Evolutionary conservation across 345 rosid genomes (phyloP), one percentile per base, ranked within the genome.

Genomic region (Camelina hispida): DNA sequence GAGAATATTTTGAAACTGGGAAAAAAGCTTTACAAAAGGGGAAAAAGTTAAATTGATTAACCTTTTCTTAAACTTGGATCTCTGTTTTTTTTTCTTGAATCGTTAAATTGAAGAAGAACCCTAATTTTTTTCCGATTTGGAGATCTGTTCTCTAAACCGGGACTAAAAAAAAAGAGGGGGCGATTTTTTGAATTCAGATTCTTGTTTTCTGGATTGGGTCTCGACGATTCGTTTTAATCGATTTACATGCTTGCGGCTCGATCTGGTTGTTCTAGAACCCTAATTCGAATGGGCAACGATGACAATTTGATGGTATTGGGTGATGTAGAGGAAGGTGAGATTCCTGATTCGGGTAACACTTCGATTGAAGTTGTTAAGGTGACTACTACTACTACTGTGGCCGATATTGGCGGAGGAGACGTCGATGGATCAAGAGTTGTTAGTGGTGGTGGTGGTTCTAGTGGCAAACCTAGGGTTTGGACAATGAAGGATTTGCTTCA

Each of bases 261-360:
- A 83, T 81, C 82, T 69, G 66, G 72, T 60, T 61, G 46, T 54
- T 58, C 52, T 46, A 35, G 52, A 83, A 78, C 75, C 82, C 82
- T 76, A 63, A 77, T 10, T 59, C 35, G 59, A 61, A 83, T 86
- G 90, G 83, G 76, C 44, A 77, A 76, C 52, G 88, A 83, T 77
- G 88, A 71, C 17, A 68, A 37, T 9, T 32, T 32, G 74, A 68
- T 75, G 32, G 89, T 61, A 59, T 58, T 73, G 59, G 86, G 28
- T 38, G 96, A 91, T 72, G 95, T 82, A 3, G 98, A 94, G 71
- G 98, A 91, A 67, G 98, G 98, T 46, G 97, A 94, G 69, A 91
- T 91, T 66, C 87, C 98, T 0, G 97, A 32, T 91, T 86, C 37
- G 75, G 61, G 53, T 71, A 73, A 43, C 71, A 78, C 59, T 35